Percentiles rank a stretch among this genome's conserved stretches.
phyloP scores from a whole-genome alignment of 768 basidiomycete genomes.

The Boletus rubropictus region DNA sequence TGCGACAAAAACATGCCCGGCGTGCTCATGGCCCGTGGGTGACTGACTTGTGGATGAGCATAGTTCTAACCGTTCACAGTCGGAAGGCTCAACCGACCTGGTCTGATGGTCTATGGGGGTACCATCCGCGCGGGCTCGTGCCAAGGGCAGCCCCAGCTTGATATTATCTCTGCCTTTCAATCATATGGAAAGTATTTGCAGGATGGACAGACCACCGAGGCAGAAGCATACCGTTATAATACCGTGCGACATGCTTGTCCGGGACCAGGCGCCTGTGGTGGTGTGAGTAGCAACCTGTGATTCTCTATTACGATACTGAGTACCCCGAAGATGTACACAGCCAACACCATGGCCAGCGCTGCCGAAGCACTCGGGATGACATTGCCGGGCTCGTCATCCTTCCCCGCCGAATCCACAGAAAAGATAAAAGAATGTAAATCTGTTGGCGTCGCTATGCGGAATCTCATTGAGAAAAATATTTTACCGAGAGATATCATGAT shows the following conservation, averaged over 20 bases:
- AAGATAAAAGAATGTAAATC: constrained; percentile 80
- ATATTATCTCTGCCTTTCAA: constrained; percentile 97
- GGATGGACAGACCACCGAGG: constrained; percentile 76
- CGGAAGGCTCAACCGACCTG: constrained; percentile 91
- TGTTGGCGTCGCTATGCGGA: constrained; percentile 77
- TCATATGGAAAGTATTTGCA: constrained; percentile 93
- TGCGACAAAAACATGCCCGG: constrained; percentile 99
- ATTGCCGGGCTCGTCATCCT: constrained; percentile 93
- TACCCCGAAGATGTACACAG: constrained; percentile 81
- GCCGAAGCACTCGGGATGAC: constrained; percentile 96
- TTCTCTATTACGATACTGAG: constrained; percentile 4
- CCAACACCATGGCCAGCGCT: constrained; percentile 97
- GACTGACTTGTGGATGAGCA: neutral
- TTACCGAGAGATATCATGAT: constrained; percentile 97
- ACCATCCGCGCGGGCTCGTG: constrained; percentile 92
- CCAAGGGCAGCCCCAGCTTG: constrained; percentile 79
- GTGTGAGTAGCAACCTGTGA: constrained; percentile 50
- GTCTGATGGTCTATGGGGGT: constrained; percentile 97
- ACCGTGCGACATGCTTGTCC: constrained; percentile 93
- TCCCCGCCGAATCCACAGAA: constrained; percentile 87
- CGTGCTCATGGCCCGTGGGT: constrained; percentile 91
- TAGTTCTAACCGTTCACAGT: constrained; percentile 42
- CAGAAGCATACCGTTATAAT: constrained; percentile 78
- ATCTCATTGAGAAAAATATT: constrained; percentile 87
- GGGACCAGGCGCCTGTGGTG: constrained; percentile 97